Evolutionary conservation across 1,139 yeast species (phyloP), one percentile per base, ranked within the genome.

Genomic region (Candida anutae): DNA sequence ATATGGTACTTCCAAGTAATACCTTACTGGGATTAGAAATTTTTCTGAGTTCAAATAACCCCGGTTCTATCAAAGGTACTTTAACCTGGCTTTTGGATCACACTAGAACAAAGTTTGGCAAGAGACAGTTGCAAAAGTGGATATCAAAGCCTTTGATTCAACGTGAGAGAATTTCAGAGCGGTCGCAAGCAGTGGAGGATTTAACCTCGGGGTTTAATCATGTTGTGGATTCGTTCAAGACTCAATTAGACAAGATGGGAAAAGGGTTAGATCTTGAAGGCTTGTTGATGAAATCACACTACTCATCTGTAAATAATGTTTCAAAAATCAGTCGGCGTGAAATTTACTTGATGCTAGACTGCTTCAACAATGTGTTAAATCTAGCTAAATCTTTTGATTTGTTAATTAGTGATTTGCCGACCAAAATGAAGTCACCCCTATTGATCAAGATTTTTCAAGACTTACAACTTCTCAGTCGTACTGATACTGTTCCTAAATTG

Each of bases 21-120:
- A 75, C 95, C 0, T 42, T 90, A 5, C 63, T 68, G 19, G 74
- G 82, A 22, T 55, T 90, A 15, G 96, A 90, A 45, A 67, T 90
- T 1, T 84, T 84, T 42, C 60, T 60, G 22, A 83, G 83, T 42
- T 57, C 66, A 3, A 74, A 90, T 0, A 74, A 76, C 36, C 48
- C 54, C 11, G 52, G 55, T 12, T 57, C 68, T 1, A 60, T 58
- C 5, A 57, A 62, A 19, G 97, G 96, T 0, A 75, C 95, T 0
- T 54, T 90, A 12, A 53, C 82, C 11, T 81, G 90, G 85, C 58
- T 84, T 3, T 46, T 90, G 36, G 83, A 88, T 48, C 88, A 80
- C 37, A 83, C 97, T 0, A 58, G 74, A 24, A 84, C 96, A 0
- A 63, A 68, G 18, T 81, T 78, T 53, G 98, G 98, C 0, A 69